phyloP scores from a whole-genome alignment of 176 grass and related monocot genomes.

The Musa acuminata region DNA sequence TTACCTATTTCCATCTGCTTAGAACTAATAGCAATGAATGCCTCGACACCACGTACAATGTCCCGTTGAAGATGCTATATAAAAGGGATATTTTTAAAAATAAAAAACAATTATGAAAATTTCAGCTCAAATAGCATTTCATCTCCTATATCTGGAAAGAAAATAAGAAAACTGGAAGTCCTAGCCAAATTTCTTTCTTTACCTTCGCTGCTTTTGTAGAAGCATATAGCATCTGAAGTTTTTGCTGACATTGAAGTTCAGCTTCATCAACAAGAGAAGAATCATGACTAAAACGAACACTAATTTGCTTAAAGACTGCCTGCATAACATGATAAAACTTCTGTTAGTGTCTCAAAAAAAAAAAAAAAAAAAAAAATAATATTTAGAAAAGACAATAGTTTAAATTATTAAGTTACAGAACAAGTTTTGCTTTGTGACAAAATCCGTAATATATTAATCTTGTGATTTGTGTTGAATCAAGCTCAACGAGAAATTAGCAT shows the following conservation, averaged over 20 bases:
- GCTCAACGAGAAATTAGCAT: neutral
- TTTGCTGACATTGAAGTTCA: slow-evolving; percentile 89
- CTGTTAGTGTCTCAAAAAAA: neutral
- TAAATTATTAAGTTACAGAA: neutral
- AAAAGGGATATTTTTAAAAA: slow-evolving; percentile 12
- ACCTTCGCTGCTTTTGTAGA: slow-evolving; percentile 87
- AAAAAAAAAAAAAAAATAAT: neutral
- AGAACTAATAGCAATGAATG: slow-evolving; percentile 73
- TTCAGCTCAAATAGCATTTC: neutral
- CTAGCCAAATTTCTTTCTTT: neutral
- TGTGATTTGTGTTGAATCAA: neutral
- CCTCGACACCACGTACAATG: slow-evolving; percentile 66
- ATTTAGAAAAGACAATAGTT: neutral
- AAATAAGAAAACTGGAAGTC: neutral
- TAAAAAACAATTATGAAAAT: neutral
- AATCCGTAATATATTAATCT: neutral
- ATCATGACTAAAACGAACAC: slow-evolving; percentile 44
- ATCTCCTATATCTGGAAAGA: neutral
- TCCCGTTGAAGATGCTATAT: slow-evolving; percentile 77
- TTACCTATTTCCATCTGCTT: slow-evolving; percentile 97
- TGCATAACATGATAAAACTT: slow-evolving; percentile 18
- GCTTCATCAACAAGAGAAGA: slow-evolving; percentile 80
- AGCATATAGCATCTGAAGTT: slow-evolving; percentile 66
- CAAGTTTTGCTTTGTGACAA: neutral
- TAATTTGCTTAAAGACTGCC: slow-evolving; percentile 85